phyloP scores from a whole-genome alignment of 1,284 basidiomycete genomes.

The Fomitopsis palustris region DNA sequence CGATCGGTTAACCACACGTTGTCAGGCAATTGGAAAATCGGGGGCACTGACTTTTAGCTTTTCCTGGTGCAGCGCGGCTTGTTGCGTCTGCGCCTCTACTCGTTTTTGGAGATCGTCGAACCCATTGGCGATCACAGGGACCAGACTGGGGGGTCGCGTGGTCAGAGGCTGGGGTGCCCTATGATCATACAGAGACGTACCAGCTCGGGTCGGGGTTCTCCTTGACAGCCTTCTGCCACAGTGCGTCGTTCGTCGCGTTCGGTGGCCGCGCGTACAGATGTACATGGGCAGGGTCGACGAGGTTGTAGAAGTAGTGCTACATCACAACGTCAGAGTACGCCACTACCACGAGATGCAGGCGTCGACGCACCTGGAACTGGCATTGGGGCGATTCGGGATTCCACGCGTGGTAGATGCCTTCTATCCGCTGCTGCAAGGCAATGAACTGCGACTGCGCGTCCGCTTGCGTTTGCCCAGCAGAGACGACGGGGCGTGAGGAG shows the following conservation, averaged over 20 bases:
- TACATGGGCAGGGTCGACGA: constrained; percentile 74
- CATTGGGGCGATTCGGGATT: constrained; percentile 67
- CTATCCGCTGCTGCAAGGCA: constrained; percentile 60
- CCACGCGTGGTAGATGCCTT: constrained; percentile 70
- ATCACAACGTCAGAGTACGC: neutral
- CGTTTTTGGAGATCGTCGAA: constrained; percentile 82
- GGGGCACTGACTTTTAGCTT: constrained; percentile 50
- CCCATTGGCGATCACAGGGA: constrained; percentile 79
- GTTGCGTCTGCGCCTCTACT: constrained; percentile 73
- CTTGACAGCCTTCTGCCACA: constrained; percentile 78
- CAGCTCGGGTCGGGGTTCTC: constrained; percentile 83
- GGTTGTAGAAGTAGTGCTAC: constrained; percentile 83
- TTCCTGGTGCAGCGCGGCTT: constrained; percentile 69
- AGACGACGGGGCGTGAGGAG: constrained; percentile 23
- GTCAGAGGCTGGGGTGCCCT: neutral
- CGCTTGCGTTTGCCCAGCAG: constrained; percentile 42
- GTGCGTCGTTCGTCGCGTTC: constrained; percentile 69
- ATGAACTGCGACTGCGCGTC: constrained; percentile 62
- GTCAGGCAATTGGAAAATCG: neutral
- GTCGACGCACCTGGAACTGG: constrained; percentile 71
- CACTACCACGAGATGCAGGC: neutral
- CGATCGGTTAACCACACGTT: neutral
- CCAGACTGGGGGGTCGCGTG: constrained; percentile 48
- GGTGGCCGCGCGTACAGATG: constrained; percentile 70
- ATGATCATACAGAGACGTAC: constrained; percentile 38